Base-by-base conservation (phyloP, 2,329 filamentous ascomycete genomes). In the Aspergillus texensis region DNA sequence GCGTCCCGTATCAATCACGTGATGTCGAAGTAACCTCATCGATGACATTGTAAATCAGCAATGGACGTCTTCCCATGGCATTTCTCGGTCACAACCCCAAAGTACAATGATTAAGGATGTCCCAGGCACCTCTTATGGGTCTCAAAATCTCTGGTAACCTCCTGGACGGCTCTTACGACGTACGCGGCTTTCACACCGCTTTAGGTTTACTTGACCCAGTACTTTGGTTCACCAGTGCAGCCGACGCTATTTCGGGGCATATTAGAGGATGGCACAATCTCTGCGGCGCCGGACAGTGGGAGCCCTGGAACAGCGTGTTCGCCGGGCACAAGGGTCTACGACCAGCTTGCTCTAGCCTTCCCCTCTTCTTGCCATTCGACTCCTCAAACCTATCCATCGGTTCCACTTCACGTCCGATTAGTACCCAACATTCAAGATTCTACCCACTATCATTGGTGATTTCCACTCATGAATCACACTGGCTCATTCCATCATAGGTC, bases 141-240 rank as follows among this genome's bases (percentile, higher is more conserved):
- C 32, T 9, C 19, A n/a, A 8, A 4, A 57, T 39, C 14, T 3
- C n/a, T 19, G 52, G 34, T 5, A 36, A 24, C 46, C 32, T 21
- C 34, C 21, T 48, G 24, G 24, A 30, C 28, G 52, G 21, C 16
- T 21, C 32, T 58, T 39, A 36, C 46, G 26, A 24, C 28, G 30
- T 52, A 54, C 36, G 39, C 62, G 62, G 62, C 28, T 36, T n/a
- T 56, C 39, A 62, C 62, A 64, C 64, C 62, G 64, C 64, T 62
- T 64, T 65, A 56, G 64, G 57, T 57, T 60, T 57, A 24, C 57
- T 45, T 59, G 64, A 61, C 64, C 64, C 64, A 65, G 64, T 59
- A 65, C 30, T 64, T 56, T 65, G 64, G 64, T 63, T 61, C 63
- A 53, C 56, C 63, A 61, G 41, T 36, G 26, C 43, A 46, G 45